Base-by-base conservation (phyloP, 1,284 basidiomycete genomes). In the Sporisorium reilianum region DNA sequence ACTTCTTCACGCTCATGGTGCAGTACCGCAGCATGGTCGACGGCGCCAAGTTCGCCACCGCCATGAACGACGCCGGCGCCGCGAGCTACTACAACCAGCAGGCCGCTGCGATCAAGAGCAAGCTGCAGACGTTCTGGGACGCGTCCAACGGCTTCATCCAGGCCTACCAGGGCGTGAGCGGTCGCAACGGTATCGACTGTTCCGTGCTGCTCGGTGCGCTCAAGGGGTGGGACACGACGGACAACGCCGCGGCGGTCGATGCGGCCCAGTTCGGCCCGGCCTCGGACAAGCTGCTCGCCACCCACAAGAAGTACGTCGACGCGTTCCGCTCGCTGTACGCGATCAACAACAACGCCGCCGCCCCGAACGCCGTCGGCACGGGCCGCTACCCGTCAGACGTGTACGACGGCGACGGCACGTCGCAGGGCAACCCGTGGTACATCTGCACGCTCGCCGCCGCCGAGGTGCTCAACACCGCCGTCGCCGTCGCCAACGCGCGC, bases 1-100 rank as follows among this genome's bases (percentile, higher is more conserved):
- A 80, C 62, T 81, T 80, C 50, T 80, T 77, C 58, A 80, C 74
- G 4, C 64, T 80, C 12, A 60, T 71, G 5, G 80, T 80, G n/a
- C 75, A 75, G 57, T 71, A 68, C 22, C 61, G 80, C 20, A 66
- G 68, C 11, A 48, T 81, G 48, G 56, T 73, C 10, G 80, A 80
- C 40, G 80, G 80, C 14, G 78, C 76, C 46, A 61, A 61, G 42
- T 77, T 81, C 38, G 74, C 74, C 11, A 57, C 28, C 18, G 49
- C 64, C 5, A 69, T 81, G 59, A 75, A 74, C 58, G 80, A 81
- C 48, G 26, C 71, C 22, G 72, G 72, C 18, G 76, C 80, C 6
- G 73, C 78, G 16, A 59, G 60, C 10, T 79, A 69, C 59, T 79
- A 79, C 62, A 53, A 52, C 41, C 64, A 74, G 42, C 75, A 79